A percentile compares a stretch with the other conserved stretches of the same genome.
phyloP scores from a whole-genome alignment of 768 basidiomycete species.

The Naganishia onofrii region DNA sequence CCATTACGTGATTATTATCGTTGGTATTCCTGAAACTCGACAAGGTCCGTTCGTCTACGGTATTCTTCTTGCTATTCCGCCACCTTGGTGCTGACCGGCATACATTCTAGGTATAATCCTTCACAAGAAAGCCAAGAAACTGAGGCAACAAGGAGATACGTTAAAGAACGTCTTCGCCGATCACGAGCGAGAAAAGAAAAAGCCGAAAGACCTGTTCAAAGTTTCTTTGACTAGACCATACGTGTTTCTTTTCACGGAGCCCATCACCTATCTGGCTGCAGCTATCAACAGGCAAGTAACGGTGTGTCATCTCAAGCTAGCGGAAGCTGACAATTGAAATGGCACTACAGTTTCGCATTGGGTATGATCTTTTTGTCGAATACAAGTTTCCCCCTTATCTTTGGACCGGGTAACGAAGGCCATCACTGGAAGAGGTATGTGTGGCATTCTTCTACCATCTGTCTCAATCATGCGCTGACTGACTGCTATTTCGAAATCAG shows the following conservation, averaged over 20 bases:
- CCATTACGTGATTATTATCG: slow-evolving; percentile 36
- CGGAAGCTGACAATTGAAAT: background rate
- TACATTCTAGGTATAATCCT: slow-evolving; percentile 25
- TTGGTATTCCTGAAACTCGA: slow-evolving; percentile 40
- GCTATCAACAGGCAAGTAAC: slow-evolving; percentile 38
- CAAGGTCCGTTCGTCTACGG: background rate
- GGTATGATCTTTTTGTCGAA: slow-evolving; percentile 47
- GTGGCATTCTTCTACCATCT: background rate
- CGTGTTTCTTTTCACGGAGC: slow-evolving; percentile 44
- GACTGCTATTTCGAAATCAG: slow-evolving; percentile 1
- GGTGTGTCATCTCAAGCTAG: background rate
- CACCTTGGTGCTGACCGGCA: background rate
- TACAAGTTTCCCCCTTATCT: slow-evolving; percentile 42
- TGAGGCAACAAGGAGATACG: slow-evolving; percentile 35
- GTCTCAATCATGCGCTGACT: background rate
- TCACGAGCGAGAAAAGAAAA: slow-evolving; percentile 27
- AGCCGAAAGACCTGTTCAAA: slow-evolving; percentile 38
- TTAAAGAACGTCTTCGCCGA: slow-evolving; percentile 33
- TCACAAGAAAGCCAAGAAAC: slow-evolving; percentile 27
- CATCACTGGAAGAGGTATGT: slow-evolving; percentile 41
- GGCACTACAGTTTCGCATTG: slow-evolving; percentile 32
- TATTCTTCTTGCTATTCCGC: background rate
- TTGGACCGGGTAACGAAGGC: slow-evolving; percentile 40
- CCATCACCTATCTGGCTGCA: slow-evolving; percentile 44
- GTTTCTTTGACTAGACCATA: slow-evolving; percentile 44